phyloP scores from a whole-genome alignment of 2,329 filamentous ascomycete species.

The Teratosphaeria epicoccoides region DNA sequence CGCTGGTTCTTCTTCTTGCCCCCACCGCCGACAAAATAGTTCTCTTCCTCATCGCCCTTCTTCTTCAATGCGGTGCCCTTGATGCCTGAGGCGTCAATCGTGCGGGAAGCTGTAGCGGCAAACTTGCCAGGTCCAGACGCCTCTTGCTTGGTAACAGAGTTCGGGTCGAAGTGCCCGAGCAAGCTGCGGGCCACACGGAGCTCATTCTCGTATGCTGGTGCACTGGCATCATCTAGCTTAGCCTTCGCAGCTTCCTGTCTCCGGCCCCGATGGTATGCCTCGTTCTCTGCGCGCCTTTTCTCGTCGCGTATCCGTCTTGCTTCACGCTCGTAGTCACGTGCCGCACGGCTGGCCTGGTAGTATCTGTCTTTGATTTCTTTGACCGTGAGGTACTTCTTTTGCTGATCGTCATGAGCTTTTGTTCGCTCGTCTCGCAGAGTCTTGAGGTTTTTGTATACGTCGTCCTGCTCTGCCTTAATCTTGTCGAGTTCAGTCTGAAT shows the following conservation, averaged over 20 bases:
- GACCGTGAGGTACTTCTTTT: constrained; percentile 72
- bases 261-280: constrained; percentile 58
- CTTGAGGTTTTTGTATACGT: constrained; percentile 79
- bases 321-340: constrained; percentile 72
- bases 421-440: constrained; percentile 73
- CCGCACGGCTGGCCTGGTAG: constrained; percentile 73
- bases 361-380: constrained; percentile 85
- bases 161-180: constrained; percentile 83
- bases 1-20: constrained; percentile 84
- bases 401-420: constrained; percentile 73
- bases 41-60: constrained; percentile 82
- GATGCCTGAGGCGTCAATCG: constrained; percentile 69
- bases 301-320: constrained; percentile 65
- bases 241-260: constrained; percentile 66
- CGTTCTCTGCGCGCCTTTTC: constrained; percentile 70
- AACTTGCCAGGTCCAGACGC: constrained; percentile 54
- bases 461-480: constrained; percentile 87
- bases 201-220: constrained; percentile 84
- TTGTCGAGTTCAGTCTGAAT: constrained; percentile 79
- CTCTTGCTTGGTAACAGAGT: constrained; percentile 53
- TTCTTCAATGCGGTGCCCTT: constrained; percentile 82
- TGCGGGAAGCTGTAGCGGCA: constrained; percentile 68
- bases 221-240: constrained; percentile 69
- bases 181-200: constrained; percentile 81
- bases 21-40: constrained; percentile 63